phyloP scores from a whole-genome alignment of 192 early-diverging fungal genomes.

The Backusella westeae region DNA sequence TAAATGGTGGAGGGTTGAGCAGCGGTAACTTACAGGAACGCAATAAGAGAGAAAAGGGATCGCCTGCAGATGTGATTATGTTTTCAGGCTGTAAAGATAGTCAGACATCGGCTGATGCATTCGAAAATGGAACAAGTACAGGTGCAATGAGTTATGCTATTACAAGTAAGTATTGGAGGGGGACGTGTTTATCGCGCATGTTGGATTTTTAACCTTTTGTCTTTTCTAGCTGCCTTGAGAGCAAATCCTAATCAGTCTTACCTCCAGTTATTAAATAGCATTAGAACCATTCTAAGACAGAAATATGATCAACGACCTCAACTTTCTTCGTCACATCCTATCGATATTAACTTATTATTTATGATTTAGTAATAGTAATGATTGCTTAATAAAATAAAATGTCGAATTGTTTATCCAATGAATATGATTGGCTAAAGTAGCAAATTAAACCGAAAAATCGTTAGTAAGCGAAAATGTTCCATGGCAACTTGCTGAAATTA shows the following conservation, averaged over 20 bases:
- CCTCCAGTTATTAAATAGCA: slow-evolving; percentile 62
- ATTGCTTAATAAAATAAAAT: not conserved
- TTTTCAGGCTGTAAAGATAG: slow-evolving; percentile 79
- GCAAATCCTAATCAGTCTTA: slow-evolving; percentile 62
- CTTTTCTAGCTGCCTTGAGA: slow-evolving; percentile 39
- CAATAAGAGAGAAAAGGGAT: slow-evolving; percentile 37
- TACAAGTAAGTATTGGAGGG: slow-evolving; percentile 38
- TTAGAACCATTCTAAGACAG: slow-evolving; percentile 59
- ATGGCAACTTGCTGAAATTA: not conserved
- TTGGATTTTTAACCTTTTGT: not conserved
- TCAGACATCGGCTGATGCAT: slow-evolving; percentile 84
- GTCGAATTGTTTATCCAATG: not conserved
- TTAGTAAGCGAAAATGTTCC: not conserved
- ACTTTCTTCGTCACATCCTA: slow-evolving; percentile 59
- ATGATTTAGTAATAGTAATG: slow-evolving; percentile 15
- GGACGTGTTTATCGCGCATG: not conserved
- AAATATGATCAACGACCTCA: slow-evolving; percentile 82
- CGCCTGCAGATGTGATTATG: slow-evolving; percentile 72
- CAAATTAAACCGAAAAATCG: not conserved
- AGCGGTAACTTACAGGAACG: not conserved
- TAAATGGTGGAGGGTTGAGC: slow-evolving; percentile 31
- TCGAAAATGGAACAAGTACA: slow-evolving; percentile 55
- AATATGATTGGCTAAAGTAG: not conserved
- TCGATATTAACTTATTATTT: slow-evolving; percentile 43
- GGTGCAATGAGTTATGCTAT: slow-evolving; percentile 80